phyloP scores from a whole-genome alignment of 371 early-diverging fungal species.

The Racocetra persica region DNA sequence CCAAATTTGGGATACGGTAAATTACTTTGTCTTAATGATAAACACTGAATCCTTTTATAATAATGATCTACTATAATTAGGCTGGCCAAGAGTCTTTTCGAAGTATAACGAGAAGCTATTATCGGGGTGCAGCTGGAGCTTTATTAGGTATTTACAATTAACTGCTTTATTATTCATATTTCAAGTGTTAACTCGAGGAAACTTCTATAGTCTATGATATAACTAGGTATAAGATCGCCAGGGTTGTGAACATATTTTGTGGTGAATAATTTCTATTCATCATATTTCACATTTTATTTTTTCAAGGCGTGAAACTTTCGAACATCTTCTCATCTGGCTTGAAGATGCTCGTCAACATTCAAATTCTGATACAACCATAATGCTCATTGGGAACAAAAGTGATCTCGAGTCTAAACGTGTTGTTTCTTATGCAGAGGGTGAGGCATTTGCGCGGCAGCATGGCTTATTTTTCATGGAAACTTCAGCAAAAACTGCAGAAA shows the following conservation, averaged over 20 bases:
- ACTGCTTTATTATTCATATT: constrained; percentile 17
- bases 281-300: constrained; percentile 9
- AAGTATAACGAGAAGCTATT: constrained; percentile 96
- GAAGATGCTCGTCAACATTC: constrained; percentile 89
- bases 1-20: constrained; percentile 99
- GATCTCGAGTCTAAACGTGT: constrained; percentile 86
- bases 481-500: constrained; percentile 92
- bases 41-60: not conserved
- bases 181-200: constrained; percentile 40
- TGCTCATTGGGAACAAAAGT: constrained; percentile 95
- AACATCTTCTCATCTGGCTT: constrained; percentile 91
- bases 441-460: constrained; percentile 85
- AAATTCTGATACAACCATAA: constrained; percentile 89
- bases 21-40: constrained; percentile 42
- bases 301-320: constrained; percentile 85
- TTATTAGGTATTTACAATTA: constrained; percentile 64
- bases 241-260: not conserved
- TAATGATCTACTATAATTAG: constrained; percentile 42
- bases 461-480: constrained; percentile 92
- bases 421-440: constrained; percentile 89
- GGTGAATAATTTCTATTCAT: not conserved
- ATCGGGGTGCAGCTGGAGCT: constrained; percentile 97
- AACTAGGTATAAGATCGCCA: constrained; percentile 60
- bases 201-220: constrained; percentile 75
- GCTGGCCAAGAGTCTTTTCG: constrained; percentile 97